Evolutionary conservation across 1,284 basidiomycete genomes (phyloP), one percentile per base, ranked within the genome.

Genomic region (Agaricales sp.): DNA sequence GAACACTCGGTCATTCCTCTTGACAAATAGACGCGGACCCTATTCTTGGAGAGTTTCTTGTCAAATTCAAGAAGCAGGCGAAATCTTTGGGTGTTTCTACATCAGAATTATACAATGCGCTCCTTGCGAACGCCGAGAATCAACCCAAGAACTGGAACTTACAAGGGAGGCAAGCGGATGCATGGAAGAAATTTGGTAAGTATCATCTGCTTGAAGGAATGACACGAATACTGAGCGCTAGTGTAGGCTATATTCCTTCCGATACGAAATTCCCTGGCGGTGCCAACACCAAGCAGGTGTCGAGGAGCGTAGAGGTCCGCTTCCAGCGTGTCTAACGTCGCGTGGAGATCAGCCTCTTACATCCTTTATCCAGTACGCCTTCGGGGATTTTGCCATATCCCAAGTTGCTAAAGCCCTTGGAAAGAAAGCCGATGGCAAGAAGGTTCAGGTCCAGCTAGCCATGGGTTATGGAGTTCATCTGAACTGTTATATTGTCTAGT

Each of bases 1-100:
- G 22, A 11, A 41, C 24, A 16, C 48, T 24, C 21, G 19, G n/a
- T n/a, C 2, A 49, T 45, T 38, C 46, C 35, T 24, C 19, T n/a
- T 45, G 25, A 14, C n/a, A 14, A 18, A 45, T 48, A 81, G 79
- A 82, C 54, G 80, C 67, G 0, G 79, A 82, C 56, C 78, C 78
- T 0, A 80, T 82, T 45, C 63, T 83, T 1, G 76, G 69, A 16
- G 80, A 83, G 60, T 82, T 81, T 62, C 76, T 76, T 53, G 77
- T 82, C 45, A 83, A 82, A 78, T 80, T 70, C 61, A 61, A 69
- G 43, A 63, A 75, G 3, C 67, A 77, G 39, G 70, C 74, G 1
- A 57, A 63, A 0, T 58, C 63, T 1, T 63, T 80, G 2, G 66
- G 67, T 41, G 76, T 81, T 14, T 70, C 73, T 2, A 57, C 70